Evolutionary conservation across 441 rosid genomes (phyloP), one percentile per base, ranked within the genome.

Genomic region (Populus trichocarpa): DNA sequence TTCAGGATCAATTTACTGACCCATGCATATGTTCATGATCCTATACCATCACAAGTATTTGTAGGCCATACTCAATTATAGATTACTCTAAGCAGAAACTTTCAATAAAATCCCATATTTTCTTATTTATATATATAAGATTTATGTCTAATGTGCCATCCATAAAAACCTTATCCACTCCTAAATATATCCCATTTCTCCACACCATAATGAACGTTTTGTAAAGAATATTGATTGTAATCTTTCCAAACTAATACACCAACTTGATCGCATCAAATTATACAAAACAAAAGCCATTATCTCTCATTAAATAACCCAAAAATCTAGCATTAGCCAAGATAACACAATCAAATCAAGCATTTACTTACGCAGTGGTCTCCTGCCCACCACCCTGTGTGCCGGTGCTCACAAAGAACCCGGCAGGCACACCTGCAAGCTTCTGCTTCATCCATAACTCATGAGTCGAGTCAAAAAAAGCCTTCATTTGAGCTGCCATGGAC

Each of bases 341-440:
- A 66, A 22, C 28, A 66, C n/a, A 26, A 28, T 2, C 30, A 46
- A 5, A 10, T 9, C 32, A 11, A 46, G 5, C 1, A 32, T 18
- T n/a, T 53, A 84, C 97, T 89, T 88, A 92, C 98, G 94, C 93
- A 9, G 98, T 94, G 32, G 96, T 92, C 84, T 94, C 98, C 79
- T 94, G 97, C 25, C 97, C 98, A 75, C 98, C 97, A 7, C 98
- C 98, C 77, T 94, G 98, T 33, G 97, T 92, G 20, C 98, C 98
- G 11, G 97, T 92, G 77, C 98, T 91, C 4, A 92, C 96, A 77
- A 94, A 94, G 81, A 92, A 88, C 16, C 96, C 96, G 20, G 91
- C 97, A 14, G 98, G 98, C 73, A 91, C 88, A 20, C 98, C 96
- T 0, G 90, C 94, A 2, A 94, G 91, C 72, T 81, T 84, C 83